Conservation (phyloP, 2,329 filamentous ascomycete genomes). For the Cladosporium cucumerinum region DNA sequence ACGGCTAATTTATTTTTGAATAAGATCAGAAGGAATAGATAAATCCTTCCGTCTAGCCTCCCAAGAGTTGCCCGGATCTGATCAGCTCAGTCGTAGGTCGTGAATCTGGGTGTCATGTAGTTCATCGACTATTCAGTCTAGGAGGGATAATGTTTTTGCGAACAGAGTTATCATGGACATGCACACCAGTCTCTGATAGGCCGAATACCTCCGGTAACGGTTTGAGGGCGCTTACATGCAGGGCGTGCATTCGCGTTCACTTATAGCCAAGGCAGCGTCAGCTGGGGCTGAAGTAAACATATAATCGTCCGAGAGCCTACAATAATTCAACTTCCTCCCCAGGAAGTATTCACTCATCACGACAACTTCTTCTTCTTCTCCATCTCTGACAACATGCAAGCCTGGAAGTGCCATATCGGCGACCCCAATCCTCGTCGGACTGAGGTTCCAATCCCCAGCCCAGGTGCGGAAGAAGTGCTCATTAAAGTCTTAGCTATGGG, state of each 20-base stretch:
- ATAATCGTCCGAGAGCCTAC: not conserved
- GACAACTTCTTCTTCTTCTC: not conserved
- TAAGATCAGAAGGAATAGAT: not conserved
- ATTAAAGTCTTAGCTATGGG: slow-evolving; percentile 38
- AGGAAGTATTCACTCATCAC: not conserved
- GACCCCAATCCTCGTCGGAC: slow-evolving; percentile 31
- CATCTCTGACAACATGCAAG: slow-evolving; percentile 3
- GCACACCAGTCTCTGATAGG: not conserved
- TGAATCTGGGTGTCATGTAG: not conserved
- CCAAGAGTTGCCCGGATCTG: not conserved
- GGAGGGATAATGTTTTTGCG: not conserved
- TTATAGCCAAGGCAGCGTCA: not conserved
- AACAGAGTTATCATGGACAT: not conserved
- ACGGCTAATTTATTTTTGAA: not conserved
- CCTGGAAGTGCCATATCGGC: slow-evolving; percentile 21
- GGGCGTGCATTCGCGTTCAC: not conserved
- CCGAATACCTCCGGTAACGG: not conserved
- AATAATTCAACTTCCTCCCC: not conserved
- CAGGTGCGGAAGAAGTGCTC: slow-evolving; percentile 29
- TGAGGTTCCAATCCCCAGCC: slow-evolving; percentile 30
- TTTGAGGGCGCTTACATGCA: not conserved
- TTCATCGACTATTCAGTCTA: not conserved
- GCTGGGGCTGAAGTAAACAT: not conserved
- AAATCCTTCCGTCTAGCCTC: not conserved
- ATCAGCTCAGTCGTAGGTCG: not conserved